Base-by-base conservation (phyloP, 2,329 filamentous ascomycete species). In the Claviceps cyperi region DNA sequence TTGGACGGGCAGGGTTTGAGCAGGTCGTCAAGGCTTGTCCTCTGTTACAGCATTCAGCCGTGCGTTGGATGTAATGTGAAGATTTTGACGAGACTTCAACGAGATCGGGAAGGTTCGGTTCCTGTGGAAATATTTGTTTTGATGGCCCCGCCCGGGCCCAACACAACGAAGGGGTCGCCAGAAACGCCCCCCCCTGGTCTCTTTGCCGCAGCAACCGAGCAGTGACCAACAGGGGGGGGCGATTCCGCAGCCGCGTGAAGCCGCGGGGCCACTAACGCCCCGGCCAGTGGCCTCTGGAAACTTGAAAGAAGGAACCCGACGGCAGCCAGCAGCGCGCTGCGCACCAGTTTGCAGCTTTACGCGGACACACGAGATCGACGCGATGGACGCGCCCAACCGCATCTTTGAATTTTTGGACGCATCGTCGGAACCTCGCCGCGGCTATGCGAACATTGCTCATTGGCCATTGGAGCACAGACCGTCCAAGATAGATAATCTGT, bases 311-410 rank as follows among this genome's bases (percentile, higher is more conserved):
- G 14, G 14, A 15, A n/a, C 36, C 13, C 5, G 15, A 14, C 13
- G 13, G 36, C 11, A n/a, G 39, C 39, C 17, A 13, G 2, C 39
- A 21, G n/a, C n/a, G n/a, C n/a, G n/a, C n/a, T n/a, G 19, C 39
- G 39, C 39, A 32, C 48, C 49, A 49, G 45, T 54, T 32, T 55
- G 59, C 60, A 52, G 59, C 65, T 67, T 66, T 65, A 67, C 65
- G 63, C 65, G 65, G 58, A 56, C 45, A 52, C 53, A 60, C 62
- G 60, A 58, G 59, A 46, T 15, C 24, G 39, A 21, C 17, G n/a
- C 17, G 9, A 5, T 40, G 8, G 40, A 24, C 49, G 51, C 51
- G 51, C 50, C 49, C 48, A 32, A 46, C 32, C 43, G 43, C 48
- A 38, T 22, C 37, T 36, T 24, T 43, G 13, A 38, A 5, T 40